Evolutionary conservation across 148 eudicot genomes (phyloP).

Genomic region (Cornus suecica): DNA sequence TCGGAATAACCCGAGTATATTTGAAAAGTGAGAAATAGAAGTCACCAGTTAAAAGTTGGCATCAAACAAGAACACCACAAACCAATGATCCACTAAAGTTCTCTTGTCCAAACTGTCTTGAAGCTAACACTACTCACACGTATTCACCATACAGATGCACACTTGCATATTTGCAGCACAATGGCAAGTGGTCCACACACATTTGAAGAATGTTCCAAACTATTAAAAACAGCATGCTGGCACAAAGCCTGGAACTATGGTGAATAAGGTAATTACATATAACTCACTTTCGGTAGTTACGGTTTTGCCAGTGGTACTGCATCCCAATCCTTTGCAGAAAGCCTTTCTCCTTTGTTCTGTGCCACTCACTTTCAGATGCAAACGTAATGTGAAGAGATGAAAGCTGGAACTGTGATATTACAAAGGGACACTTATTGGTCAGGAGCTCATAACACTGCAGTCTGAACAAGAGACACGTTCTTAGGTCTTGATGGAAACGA

Average conservation of each 20-base stretch:
- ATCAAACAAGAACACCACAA: background rate
- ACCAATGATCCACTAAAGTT: background rate
- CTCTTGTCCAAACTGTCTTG: background rate
- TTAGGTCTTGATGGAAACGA: background rate
- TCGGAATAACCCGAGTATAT: background rate
- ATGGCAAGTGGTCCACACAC: conserved; percentile 8
- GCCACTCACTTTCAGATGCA: conserved; percentile 67
- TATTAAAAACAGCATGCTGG: background rate
- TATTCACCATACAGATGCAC: background rate
- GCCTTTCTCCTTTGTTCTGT: conserved; percentile 66
- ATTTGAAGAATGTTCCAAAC: background rate
- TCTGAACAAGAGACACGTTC: conserved; percentile 14
- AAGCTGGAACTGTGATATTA: conserved; percentile 62
- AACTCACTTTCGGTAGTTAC: conserved; percentile 70
- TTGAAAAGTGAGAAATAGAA: background rate
- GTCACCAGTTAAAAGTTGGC: background rate
- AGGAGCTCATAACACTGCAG: conserved; percentile 7
- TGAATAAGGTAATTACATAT: background rate
- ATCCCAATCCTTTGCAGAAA: conserved; percentile 94
- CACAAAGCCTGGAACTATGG: background rate
- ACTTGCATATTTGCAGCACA: background rate
- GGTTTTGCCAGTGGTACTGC: conserved; percentile 98
- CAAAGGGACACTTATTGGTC: conserved; percentile 5
- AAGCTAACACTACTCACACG: background rate
- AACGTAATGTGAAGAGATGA: conserved; percentile 95